Base-by-base conservation (phyloP, 169 alveolate genomes). In the Cryptosporidium parvum region DNA sequence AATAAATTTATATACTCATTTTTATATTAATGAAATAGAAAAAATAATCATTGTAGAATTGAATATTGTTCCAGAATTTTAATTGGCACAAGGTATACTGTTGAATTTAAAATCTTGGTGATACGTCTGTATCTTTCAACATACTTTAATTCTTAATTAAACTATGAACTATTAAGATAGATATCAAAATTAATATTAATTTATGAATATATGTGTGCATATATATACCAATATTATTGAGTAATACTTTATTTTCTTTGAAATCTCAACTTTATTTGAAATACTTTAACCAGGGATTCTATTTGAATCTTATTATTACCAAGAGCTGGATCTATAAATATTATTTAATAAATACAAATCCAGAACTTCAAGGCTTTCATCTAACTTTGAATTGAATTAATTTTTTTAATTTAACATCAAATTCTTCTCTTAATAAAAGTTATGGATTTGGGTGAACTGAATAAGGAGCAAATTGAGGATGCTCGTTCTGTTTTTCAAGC, bases 401-500 rank as follows among this genome's bases (percentile, higher is more conserved):
- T 9, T 48, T 4, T 45, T 5, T 16, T 48, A 48, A 48, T 48
- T 44, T 14, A 44, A 8, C 18, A 14, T 21, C 18, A 3, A 2
- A 21, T 31, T 59, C 6, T 59, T 26, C 6, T 9, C 48, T 42
- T 42, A 9, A 7, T 14, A 5, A 5, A 48, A 48, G 21, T 48
- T 48, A 69, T 69, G 84, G 44, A 48, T 26, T 71, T 51, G 0
- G 86, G 69, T n/a, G 97, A 94, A 86, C 92, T 95, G 53, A 95
- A 94, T 42, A 96, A 94, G 86, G 97, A 95, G 70, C 95, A 95
- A 86, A 92, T 85, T 39, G 92, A 93, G 85, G 97, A 95, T 73
- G 95, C 95, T 51, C 92, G 93, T 70, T 96, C 93, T 85, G 97
- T 96, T 68, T 95, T 95, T 92, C 97, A 94, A 65, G 91, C 94